Conservation (phyloP, 2,329 filamentous ascomycete genomes). For the Pseudocercospora eumusae region DNA sequence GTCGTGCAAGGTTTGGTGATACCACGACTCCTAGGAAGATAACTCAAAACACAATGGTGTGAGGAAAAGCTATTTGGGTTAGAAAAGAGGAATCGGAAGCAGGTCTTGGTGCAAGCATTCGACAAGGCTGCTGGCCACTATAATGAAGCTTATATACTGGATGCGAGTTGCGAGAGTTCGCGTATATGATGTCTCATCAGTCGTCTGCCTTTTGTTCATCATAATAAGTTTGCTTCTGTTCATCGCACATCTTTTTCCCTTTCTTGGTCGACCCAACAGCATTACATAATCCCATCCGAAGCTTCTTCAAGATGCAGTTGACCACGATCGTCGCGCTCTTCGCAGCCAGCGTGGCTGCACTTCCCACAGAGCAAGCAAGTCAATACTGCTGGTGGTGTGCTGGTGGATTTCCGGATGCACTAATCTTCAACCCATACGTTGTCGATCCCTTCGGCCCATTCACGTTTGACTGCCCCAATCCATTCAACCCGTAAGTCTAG, state of each 20-base stretch:
- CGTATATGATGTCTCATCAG: neutral
- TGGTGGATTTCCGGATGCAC: neutral
- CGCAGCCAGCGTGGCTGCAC: neutral
- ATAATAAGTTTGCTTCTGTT: neutral
- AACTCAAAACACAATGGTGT: neutral
- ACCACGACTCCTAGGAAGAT: neutral
- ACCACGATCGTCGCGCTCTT: neutral
- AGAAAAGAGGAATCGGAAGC: neutral
- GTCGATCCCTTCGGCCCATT: neutral
- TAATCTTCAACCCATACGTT: neutral
- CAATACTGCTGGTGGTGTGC: neutral
- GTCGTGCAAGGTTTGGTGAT: neutral
- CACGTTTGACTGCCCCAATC: neutral
- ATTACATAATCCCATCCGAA: neutral
- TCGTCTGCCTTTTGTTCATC: neutral
- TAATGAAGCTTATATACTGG: neutral
- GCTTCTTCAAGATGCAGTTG: conserved; percentile 2
- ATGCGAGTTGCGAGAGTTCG: neutral
- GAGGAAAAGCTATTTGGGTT: neutral
- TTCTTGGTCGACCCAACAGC: neutral
- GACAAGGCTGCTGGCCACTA: neutral
- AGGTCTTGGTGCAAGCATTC: neutral
- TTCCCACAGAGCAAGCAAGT: neutral
- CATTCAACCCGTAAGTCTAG: neutral
- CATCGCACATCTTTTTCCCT: neutral